Base-by-base conservation (phyloP, 805 yeast species). In the Saccharomycopsis javanensis region DNA sequence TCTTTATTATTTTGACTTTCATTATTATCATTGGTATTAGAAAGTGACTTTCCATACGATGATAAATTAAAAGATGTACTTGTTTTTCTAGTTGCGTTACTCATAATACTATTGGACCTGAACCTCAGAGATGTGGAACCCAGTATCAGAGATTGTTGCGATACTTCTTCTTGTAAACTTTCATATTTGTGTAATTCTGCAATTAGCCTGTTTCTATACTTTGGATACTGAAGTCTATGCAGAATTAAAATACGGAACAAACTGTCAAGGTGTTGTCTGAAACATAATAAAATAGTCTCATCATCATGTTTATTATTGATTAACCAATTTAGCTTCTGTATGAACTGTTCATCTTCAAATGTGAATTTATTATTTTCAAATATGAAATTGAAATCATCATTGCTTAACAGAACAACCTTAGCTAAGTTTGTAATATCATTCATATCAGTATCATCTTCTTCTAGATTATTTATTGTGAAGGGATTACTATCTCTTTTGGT, bases 271-370 rank as follows among this genome's bases (percentile, higher is more conserved):
- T 75, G 79, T 61, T 79, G 68, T 54, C 79, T 62, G 62, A 75
- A 71, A 6, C 75, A 73, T 23, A 75, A 65, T 63, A 75, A 77
- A 30, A 75, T 67, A 1, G 79, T 76, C 50, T 77, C 72, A 58
- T 75, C 79, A 61, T 76, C 79, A 60, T 75, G 75, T 60, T 75
- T 75, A 57, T 69, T 72, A 62, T 69, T 72, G n/a, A 76, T 65
- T 16, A 76, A 71, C 34, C 73, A 64, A 59, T 74, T 77, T 34
- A 75, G 64, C 57, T 70, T 73, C 28, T 77, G 71, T 53, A 76
- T 65, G 58, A 75, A 75, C 56, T 69, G 68, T 2, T 78, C 77
- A 64, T 75, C 79, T 63, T 75, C 79, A 5, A 72, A 66, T 5
- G 75, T 72, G 34, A 75, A 73, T 2, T 77, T 72, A 57, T 50